Evolutionary conservation across 169 alveolate species (phyloP), one percentile per base, ranked within the genome.

Genomic region (Besnoitia besnoiti): DNA sequence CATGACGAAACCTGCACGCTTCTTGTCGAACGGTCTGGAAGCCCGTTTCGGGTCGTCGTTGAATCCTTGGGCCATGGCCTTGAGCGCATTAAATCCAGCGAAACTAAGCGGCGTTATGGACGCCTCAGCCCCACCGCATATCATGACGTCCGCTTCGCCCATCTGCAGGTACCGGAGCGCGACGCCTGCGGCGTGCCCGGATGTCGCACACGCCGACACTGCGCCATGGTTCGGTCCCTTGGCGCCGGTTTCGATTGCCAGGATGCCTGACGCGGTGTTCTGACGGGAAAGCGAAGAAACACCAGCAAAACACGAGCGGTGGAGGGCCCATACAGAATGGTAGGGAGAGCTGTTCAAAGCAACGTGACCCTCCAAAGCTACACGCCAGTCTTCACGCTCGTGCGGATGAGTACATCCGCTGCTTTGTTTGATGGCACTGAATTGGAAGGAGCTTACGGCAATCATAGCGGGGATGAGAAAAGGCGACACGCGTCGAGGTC

Each of bases 1-100:
- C 94, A 97, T 94, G 46, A 98, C 97, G 55, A 97, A 96, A 30
- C 99, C 99, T 40, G 97, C 94, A 93, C 99, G 94, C n/a, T 94
- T 95, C 40, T 82, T 91, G 93, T 97, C 98, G 92, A 97, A 97
- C 27, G 99, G 99, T 82, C 98, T 95, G 85, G 96, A 94, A 10
- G 98, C 97, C 42, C 94, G 80, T n/a, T 93, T 94, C 30, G 99
- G 98, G 62, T 89, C 90, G 42, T 95, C 98, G 90, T 96, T 95
- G 67, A 90, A 95, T 47, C 97, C 97, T n/a, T 50, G 82, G 27
- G 96, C 93, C 93, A 97, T 91, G 35, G 98, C 98, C 79, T 97
- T 94, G 87, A 97, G 89, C 42, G 96, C 96, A 77, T 95, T 95
- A 67, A 96, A 96, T 14, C 97, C 97, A 39, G 96, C 96, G 67